A percentile compares a stretch with the other conserved stretches of the same genome.
Evolutionary conservation across 202 grass and related monocot species (phyloP).

Genomic region (Digitaria exilis): DNA sequence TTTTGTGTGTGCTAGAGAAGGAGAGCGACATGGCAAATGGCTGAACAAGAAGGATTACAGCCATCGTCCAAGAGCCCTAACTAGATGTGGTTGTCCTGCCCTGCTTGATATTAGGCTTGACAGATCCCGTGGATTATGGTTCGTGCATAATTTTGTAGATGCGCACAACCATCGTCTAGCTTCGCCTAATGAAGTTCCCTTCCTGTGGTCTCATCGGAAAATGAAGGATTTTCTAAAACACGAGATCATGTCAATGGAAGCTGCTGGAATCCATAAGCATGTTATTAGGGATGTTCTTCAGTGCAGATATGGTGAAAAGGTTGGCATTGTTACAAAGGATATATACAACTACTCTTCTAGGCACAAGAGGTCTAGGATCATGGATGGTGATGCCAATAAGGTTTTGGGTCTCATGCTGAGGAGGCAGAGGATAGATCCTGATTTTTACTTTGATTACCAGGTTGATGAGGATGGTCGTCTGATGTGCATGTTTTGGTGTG

Average conservation of each 20-base stretch:
- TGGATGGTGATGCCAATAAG: background rate
- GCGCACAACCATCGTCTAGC: background rate
- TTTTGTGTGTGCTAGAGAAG: background rate
- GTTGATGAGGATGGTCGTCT: background rate
- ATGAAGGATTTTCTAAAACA: background rate
- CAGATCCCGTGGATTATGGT: background rate
- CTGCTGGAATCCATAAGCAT: background rate
- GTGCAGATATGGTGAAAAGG: background rate
- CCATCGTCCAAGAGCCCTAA: background rate
- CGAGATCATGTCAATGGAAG: background rate
- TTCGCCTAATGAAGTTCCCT: background rate
- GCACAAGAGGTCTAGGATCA: background rate
- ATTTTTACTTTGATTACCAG: conserved; percentile 12
- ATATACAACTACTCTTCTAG: background rate
- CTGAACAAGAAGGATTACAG: background rate
- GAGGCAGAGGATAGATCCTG: background rate
- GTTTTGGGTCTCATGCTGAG: background rate
- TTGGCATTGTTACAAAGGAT: background rate
- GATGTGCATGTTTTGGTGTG: background rate
- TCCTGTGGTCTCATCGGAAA: background rate
- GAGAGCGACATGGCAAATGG: background rate
- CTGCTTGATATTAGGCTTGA: background rate
- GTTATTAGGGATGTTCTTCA: background rate
- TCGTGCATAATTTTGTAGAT: background rate
- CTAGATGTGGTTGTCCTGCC: background rate